Evolutionary conservation across 352 stramenopile species (phyloP).

Genomic region (Globisporangium orthogonon): DNA sequence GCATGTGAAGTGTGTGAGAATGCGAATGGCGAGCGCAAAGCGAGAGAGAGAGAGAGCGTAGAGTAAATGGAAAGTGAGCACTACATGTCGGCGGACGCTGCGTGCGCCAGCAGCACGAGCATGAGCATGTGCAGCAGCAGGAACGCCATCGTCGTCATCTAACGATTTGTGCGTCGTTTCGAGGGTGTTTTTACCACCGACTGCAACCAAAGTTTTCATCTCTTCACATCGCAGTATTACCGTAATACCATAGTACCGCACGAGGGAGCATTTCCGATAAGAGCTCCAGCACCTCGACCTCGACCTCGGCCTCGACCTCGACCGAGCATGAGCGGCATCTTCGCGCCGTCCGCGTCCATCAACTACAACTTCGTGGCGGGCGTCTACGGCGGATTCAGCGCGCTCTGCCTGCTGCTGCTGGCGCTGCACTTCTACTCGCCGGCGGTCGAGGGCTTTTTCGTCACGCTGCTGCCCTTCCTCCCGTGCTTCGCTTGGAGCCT

Average conservation of each 20-base stretch:
- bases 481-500: slow-evolving; percentile 83
- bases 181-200: too few species aligned
- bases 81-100: slow-evolving; percentile 5
- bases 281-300: too few species aligned
- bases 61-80: too few species aligned
- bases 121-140: slow-evolving; percentile 1
- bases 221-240: too few species aligned
- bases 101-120: not conserved
- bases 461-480: slow-evolving; percentile 75
- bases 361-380: slow-evolving; percentile 89
- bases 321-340: slow-evolving; percentile 25
- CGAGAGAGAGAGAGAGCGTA: not conserved
- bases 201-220: too few species aligned
- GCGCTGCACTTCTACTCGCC: slow-evolving; percentile 55
- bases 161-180: not conserved
- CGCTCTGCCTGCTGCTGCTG: slow-evolving; percentile 49
- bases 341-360: slow-evolving; percentile 69
- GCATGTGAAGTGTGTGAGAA: not conserved
- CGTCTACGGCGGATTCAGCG: slow-evolving; percentile 66
- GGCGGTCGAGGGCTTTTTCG: slow-evolving; percentile 78
- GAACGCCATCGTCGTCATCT: not conserved
- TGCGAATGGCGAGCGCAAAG: not conserved
- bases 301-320: too few species aligned
- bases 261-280: too few species aligned
- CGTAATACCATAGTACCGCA: too few species aligned